phyloP scores from a whole-genome alignment of 768 basidiomycete genomes.

The Erythrobasidium yunnanense region DNA sequence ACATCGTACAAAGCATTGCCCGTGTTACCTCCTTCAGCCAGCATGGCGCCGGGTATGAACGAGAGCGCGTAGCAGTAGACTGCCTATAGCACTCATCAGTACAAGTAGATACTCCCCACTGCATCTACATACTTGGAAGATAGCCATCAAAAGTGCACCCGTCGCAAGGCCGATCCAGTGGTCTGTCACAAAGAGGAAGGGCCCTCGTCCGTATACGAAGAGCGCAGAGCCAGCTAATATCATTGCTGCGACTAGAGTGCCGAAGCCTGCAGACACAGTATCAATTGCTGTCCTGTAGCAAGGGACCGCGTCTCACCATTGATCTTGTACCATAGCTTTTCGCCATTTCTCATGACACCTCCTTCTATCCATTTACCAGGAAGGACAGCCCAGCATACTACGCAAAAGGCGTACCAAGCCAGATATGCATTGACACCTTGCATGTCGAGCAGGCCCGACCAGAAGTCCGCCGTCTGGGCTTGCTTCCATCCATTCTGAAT shows the following conservation, averaged over 20 bases:
- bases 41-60: slow-evolving; percentile 49
- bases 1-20: slow-evolving; percentile 85
- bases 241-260: slow-evolving; percentile 70
- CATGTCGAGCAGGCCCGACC: slow-evolving; percentile 69
- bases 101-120: neutral
- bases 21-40: slow-evolving; percentile 86
- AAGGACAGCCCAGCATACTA: slow-evolving; percentile 67
- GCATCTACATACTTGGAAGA: slow-evolving; percentile 48
- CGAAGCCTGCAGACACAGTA: slow-evolving; percentile 56
- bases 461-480: slow-evolving; percentile 52
- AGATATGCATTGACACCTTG: slow-evolving; percentile 65
- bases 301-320: slow-evolving; percentile 87
- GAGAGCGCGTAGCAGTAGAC: slow-evolving; percentile 53
- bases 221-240: slow-evolving; percentile 62
- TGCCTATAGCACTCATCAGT: slow-evolving; percentile 40
- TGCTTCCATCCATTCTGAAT: slow-evolving; percentile 13
- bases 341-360: slow-evolving; percentile 59
- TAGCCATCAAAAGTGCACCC: slow-evolving; percentile 65
- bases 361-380: slow-evolving; percentile 66
- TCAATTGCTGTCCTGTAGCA: neutral
- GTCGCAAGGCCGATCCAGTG: slow-evolving; percentile 83
- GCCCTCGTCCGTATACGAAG: slow-evolving; percentile 59
- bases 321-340: slow-evolving; percentile 69
- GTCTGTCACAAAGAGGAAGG: slow-evolving; percentile 81
- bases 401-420: slow-evolving; percentile 81